phyloP scores from a whole-genome alignment of 371 early-diverging fungal species.

The Syncephalis fuscata region DNA sequence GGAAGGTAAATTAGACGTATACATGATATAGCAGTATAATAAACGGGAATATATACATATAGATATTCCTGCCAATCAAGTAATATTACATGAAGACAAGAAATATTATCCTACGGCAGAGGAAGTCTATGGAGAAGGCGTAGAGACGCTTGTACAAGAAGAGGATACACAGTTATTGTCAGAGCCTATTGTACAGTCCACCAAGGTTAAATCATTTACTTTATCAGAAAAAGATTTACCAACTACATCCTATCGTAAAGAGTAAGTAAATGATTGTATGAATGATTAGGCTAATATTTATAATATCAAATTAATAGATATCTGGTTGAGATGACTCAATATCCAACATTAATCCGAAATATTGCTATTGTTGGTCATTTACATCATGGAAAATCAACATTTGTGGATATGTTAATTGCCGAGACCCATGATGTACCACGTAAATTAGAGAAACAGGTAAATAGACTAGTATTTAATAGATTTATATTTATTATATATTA shows the following conservation, averaged over 20 bases:
- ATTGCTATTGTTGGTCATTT: constrained; percentile 87
- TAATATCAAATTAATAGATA: constrained; percentile 28
- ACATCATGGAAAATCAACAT: constrained; percentile 92
- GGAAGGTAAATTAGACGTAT: neutral
- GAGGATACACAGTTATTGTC: constrained; percentile 95
- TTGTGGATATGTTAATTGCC: constrained; percentile 82
- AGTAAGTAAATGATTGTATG: constrained; percentile 26
- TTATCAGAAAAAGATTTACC: constrained; percentile 76
- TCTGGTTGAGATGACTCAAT: constrained; percentile 69
- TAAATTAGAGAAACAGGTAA: constrained; percentile 37
- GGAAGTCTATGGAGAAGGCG: constrained; percentile 92
- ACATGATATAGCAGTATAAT: too few relatives aligned
- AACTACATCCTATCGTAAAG: constrained; percentile 67
- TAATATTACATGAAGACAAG: constrained; percentile 94
- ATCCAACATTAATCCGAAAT: constrained; percentile 72
- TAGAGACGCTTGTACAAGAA: constrained; percentile 91
- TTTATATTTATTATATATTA: neutral
- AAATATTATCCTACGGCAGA: constrained; percentile 93
- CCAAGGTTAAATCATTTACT: constrained; percentile 68
- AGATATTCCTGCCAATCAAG: constrained; percentile 52
- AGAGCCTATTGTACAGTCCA: constrained; percentile 88
- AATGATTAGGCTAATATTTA: neutral
- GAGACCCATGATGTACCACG: constrained; percentile 58
- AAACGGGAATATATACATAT: constrained; percentile 1
- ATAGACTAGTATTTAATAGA: neutral